Evolutionary conservation across 176 grass and related monocot genomes (phyloP).

Genomic region (Typha latifolia): DNA sequence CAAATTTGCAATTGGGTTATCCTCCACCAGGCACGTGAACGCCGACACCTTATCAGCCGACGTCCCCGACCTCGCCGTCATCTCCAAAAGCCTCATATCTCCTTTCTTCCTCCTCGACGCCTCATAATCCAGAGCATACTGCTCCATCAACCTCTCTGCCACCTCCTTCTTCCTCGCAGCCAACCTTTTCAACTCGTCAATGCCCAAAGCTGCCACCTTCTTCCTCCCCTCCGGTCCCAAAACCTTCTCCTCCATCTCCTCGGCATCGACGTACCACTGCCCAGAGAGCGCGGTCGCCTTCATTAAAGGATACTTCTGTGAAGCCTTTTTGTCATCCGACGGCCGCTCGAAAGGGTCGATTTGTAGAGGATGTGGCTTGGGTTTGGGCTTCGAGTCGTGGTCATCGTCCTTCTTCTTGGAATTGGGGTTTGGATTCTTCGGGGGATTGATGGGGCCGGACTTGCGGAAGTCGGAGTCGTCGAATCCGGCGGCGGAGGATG

Average conservation of each 20-base stretch:
- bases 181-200: constrained; percentile 46
- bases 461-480: constrained; percentile 90
- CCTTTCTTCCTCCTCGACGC: constrained; percentile 41
- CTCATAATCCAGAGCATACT: constrained; percentile 68
- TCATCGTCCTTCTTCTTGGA: background rate
- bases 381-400: background rate
- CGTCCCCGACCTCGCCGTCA: constrained; percentile 73
- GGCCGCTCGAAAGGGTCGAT: constrained; percentile 5
- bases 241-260: constrained; percentile 51
- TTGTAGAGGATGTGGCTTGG: constrained; percentile 49
- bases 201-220: constrained; percentile 10
- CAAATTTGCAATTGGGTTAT: constrained; percentile 88
- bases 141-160: constrained; percentile 55
- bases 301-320: constrained; percentile 33
- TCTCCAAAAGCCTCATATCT: constrained; percentile 71
- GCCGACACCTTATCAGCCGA: constrained; percentile 87
- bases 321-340: background rate
- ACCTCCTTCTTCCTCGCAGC: constrained; percentile 53
- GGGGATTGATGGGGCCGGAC: constrained; percentile 41
- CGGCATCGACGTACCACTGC: constrained; percentile 60
- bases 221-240: constrained; percentile 18
- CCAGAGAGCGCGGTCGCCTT: constrained; percentile 45
- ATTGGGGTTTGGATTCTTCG: constrained; percentile 10
- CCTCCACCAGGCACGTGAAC: constrained; percentile 79
- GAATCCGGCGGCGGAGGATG: constrained; percentile 45